Evolutionary conservation across 1,139 yeast species (phyloP), one percentile per base, ranked within the genome.

Genomic region (Geotrichum australiense): DNA sequence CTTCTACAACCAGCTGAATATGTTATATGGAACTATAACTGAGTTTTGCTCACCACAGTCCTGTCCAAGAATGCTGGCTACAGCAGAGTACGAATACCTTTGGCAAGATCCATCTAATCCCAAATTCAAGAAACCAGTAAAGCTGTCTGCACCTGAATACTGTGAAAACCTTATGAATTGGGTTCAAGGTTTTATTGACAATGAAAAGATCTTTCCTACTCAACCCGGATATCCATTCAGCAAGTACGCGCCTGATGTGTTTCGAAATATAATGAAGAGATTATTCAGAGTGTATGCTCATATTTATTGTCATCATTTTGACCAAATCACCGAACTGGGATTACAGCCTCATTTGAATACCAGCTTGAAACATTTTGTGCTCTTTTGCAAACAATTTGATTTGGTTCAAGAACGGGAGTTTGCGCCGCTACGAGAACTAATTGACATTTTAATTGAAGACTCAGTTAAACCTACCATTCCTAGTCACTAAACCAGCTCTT

Each of bases 231-330:
- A 85, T 10, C 91, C 94, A 3, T 86, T 86, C 62, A 58, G 66
- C 27, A 55, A 57, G 35, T 56, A 57, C 36, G 69, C 74, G 39
- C 73, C 76, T 12, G 76, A 80, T 14, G 73, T 86, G 49, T 85
- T 85, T 40, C 81, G 79, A 57, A 89, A 94, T 16, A 85, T 91
- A 37, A 76, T 89, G 68, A 87, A 89, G 63, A 74, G 98, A 51
- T 68, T 91, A 46, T 91, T 89, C 62, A 73, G 99, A 59, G 87
- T 91, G n/a, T 93, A 93, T 59, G 97, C 98, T 2, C 99, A 91
- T 64, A 85, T 91, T 35, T 91, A 91, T 63, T 91, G 98, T 58
- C 97, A 91, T 58, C 99, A 91, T 62, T 91, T 91, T 64, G 95
- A 87, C 60, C 96, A 89, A 61, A 83, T 91, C 44, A 76, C 87